phyloP scores from a whole-genome alignment of 176 grass and related monocot species.

The Metroxylon sagu region DNA sequence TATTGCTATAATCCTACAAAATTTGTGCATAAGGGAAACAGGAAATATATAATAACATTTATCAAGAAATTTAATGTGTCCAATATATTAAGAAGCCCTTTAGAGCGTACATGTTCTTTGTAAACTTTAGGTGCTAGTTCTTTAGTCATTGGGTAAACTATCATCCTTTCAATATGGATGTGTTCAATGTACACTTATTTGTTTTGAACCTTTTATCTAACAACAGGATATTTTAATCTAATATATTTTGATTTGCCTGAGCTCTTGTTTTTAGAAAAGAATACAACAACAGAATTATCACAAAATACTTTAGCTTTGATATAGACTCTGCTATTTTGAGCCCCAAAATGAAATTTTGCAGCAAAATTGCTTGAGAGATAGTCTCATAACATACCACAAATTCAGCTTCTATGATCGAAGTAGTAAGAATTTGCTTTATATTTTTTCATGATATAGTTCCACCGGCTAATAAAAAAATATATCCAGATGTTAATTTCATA shows the following conservation, averaged over 20 bases:
- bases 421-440: constrained; percentile 4
- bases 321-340: constrained; percentile 1
- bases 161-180: background rate
- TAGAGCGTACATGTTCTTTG: constrained; percentile 7
- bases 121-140: background rate
- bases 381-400: constrained; percentile 24
- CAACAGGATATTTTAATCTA: constrained; percentile 5
- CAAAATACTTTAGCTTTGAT: background rate
- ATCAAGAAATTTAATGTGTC: no score
- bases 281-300: background rate
- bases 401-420: constrained; percentile 6
- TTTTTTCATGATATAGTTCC: constrained; percentile 14
- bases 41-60: no score
- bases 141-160: constrained; percentile 3
- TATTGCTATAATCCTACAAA: no score
- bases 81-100: no score
- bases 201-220: constrained; percentile 13
- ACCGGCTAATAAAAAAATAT: background rate
- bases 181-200: background rate
- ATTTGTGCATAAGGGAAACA: no score
- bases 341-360: constrained; percentile 11
- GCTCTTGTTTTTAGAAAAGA: background rate
- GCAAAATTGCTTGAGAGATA: constrained; percentile 12
- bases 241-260: constrained; percentile 6
- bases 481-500: constrained; percentile 8